These are phyloP conservation scores for Blastocystis sp. DNA, from an alignment of 352 stramenopile genomes.

Conservation along the genomic window DNA sequence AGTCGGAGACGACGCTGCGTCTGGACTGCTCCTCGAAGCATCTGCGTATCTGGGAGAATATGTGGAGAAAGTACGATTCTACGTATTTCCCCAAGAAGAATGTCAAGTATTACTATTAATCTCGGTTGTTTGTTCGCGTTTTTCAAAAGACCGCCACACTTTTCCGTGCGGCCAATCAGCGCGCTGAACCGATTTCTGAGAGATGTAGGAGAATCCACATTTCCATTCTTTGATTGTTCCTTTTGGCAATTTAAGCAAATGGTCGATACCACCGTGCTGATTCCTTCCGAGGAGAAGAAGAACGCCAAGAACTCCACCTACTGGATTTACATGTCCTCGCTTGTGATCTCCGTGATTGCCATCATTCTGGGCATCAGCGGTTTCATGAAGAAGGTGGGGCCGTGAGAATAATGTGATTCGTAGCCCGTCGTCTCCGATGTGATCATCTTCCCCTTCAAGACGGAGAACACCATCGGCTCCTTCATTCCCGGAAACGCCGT, in stretches of 20 bases:
- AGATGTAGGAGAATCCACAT: slow-evolving; percentile 29
- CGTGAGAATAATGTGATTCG: neutral
- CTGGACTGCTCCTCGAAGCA: slow-evolving; percentile 67
- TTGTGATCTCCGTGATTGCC: slow-evolving; percentile 40
- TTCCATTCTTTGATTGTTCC: neutral
- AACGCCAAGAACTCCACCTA: neutral
- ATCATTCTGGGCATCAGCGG: slow-evolving; percentile 35
- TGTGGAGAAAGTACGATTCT: slow-evolving; percentile 57
- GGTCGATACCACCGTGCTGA: neutral
- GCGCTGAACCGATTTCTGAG: neutral
- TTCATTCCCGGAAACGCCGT: slow-evolving; percentile 43
- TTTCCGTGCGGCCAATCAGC: slow-evolving; percentile 29
- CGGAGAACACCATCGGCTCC: slow-evolving; percentile 2
- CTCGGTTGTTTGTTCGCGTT: neutral
- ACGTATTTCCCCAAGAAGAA: slow-evolving; percentile 63
- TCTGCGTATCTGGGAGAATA: slow-evolving; percentile 66
- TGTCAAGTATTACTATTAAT: slow-evolving; percentile 52
- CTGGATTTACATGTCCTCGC: slow-evolving; percentile 25
- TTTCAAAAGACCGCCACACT: slow-evolving; percentile 40
- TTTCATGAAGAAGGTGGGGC: slow-evolving; percentile 48
- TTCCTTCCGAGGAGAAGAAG: slow-evolving; percentile 10
- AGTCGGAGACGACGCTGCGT: slow-evolving; percentile 19
- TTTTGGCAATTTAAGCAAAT: neutral
- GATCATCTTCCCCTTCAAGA: slow-evolving; percentile 9
- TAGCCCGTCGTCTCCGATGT: slow-evolving; percentile 46